These are phyloP conservation scores for Boletus edulis DNA, from an alignment of 768 basidiomycete genomes.

Conservation along the genomic window DNA sequence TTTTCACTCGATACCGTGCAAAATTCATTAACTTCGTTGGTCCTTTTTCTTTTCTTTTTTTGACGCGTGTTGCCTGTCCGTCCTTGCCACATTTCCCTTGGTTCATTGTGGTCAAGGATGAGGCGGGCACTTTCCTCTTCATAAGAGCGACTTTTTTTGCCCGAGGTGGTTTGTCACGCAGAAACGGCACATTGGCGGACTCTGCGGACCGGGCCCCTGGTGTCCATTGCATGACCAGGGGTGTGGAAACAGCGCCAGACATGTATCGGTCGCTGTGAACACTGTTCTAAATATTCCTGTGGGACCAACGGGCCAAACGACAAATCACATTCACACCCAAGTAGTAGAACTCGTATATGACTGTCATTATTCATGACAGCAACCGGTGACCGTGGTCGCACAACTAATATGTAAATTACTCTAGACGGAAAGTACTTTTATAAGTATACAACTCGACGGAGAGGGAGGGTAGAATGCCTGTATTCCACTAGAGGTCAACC, in stretches of 20 bases:
- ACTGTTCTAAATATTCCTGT: not conserved
- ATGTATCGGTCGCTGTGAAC: not conserved
- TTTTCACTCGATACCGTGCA: too few relatives aligned
- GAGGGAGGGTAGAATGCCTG: conserved; percentile 58
- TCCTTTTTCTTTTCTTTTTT: not conserved
- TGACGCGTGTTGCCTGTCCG: conserved; percentile 19
- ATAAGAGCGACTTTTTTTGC: conserved; percentile 14
- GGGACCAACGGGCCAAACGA: too few relatives aligned
- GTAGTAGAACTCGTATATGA: too few relatives aligned
- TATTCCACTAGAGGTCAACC: conserved; percentile 63
- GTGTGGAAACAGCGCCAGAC: conserved; percentile 5
- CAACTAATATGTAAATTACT: too few relatives aligned
- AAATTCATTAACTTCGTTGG: not conserved
- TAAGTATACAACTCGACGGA: conserved; percentile 59
- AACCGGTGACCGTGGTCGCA: too few relatives aligned
- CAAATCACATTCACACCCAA: not conserved
- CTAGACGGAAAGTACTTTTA: conserved; percentile 71
- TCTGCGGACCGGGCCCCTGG: not conserved
- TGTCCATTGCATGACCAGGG: too few relatives aligned
- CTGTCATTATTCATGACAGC: too few relatives aligned
- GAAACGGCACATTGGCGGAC: conserved; percentile 11
- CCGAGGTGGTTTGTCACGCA: conserved; percentile 31
- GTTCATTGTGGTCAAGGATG: conserved; percentile 11
- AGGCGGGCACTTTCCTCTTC: conserved; percentile 27
- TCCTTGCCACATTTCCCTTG: conserved; percentile 12